Base-by-base conservation (phyloP, 331 rosid genomes). In the Pyrus hybrid region DNA sequence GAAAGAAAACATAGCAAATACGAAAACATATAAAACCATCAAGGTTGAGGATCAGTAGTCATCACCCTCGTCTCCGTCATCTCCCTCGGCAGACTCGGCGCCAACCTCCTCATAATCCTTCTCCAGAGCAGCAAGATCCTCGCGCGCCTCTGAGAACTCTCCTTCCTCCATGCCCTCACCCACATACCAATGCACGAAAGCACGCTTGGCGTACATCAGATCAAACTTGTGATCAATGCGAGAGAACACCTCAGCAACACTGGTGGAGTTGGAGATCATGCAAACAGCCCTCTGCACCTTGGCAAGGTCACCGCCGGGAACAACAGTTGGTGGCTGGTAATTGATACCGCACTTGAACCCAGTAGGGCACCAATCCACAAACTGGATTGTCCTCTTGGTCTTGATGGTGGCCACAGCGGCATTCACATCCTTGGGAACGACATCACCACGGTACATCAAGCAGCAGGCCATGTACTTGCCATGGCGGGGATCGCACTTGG, bases 111-210 rank as follows among this genome's bases (percentile, higher is more conserved):
- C 96, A 29, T 90, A 90, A 67, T 90, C 96, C 87, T 90, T 90
- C 89, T 90, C 96, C 21, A 90, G 74, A 10, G 96, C 96, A 80
- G 96, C 96, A 13, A 90, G 93, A 72, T 90, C 96, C 87, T 90
- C 93, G 16, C 96, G 93, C 29, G 96, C 96, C 87, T 90, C 96
- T 0, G 96, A 90, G 85, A 90, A 90, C 76, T 90, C 96, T 49
- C 96, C 96, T 80, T 90, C 96, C 80, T 90, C 96, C 96, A 90
- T 90, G 2, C 96, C 96, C 84, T 90, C 96, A 71, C 96, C 93
- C 2, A 90, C 96, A 35, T 90, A 90, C 96, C 96, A 90, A 68
- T 90, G 96, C 68, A 90, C 96, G 21, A 90, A 90, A 25, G 96
- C 96, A 54, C 96, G 89, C 83, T 90, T 90, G 13, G 96, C 96